These are phyloP conservation scores for Aspergillus sp. DNA, from an alignment of 2,329 filamentous ascomycete genomes.

Conservation along the genomic window DNA sequence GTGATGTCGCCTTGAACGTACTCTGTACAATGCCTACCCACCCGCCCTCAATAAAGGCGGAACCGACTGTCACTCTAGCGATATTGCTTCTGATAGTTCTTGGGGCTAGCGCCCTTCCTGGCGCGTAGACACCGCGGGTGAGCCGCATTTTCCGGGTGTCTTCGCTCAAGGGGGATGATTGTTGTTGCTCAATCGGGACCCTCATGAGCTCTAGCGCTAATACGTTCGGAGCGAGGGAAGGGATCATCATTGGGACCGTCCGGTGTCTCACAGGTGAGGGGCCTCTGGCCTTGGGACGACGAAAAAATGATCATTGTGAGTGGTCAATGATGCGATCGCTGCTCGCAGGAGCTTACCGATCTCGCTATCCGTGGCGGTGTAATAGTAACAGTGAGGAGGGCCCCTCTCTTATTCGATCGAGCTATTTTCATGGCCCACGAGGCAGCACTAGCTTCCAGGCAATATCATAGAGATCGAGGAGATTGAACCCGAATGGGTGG, in stretches of 20 bases:
- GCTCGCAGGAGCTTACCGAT: slow-evolving; percentile 9
- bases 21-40: not conserved
- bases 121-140: not conserved
- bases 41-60: not conserved
- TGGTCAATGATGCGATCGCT: slow-evolving; percentile 8
- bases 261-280: slow-evolving; percentile 23
- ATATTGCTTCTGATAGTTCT: not conserved
- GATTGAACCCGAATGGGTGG: not conserved
- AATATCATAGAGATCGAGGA: slow-evolving; percentile 11
- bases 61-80: not conserved
- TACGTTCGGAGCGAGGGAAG: slow-evolving; percentile 1
- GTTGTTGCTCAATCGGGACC: slow-evolving; percentile 8
- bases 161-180: not conserved
- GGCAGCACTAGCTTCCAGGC: not conserved
- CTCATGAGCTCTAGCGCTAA: slow-evolving; percentile 7
- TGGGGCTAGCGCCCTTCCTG: slow-evolving; percentile 3
- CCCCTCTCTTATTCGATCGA: not conserved
- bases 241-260: slow-evolving; percentile 10
- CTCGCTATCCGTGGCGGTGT: slow-evolving; percentile 10
- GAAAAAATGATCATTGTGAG: slow-evolving; percentile 10
- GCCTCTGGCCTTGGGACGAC: slow-evolving; percentile 9
- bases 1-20: no score
- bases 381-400: not conserved
- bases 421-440: slow-evolving; percentile 7
- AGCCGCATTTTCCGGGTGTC: slow-evolving; percentile 11